These are phyloP conservation scores for Zygotorulaspora danielsina DNA, from an alignment of 805 yeast species.

Conservation along the genomic window DNA sequence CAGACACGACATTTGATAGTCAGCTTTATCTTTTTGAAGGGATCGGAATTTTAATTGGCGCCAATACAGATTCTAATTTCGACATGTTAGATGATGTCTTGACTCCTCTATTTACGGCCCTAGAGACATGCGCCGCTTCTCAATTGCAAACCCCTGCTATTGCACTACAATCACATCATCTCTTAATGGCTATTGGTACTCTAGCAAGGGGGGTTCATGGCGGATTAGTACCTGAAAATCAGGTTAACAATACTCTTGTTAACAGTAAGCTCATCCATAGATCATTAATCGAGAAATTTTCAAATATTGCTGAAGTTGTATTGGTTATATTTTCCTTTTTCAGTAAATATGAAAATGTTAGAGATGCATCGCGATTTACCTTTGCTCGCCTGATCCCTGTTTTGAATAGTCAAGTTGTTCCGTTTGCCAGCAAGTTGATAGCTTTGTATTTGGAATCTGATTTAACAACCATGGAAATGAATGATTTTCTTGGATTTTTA, in stretches of 20 bases:
- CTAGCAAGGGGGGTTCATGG: conserved; percentile 78
- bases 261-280: conserved; percentile 30
- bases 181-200: conserved; percentile 84
- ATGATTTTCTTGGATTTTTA: conserved; percentile 77
- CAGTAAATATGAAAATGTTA: conserved; percentile 57
- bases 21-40: conserved; percentile 85
- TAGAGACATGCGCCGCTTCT: conserved; percentile 60
- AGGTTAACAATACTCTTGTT: conserved; percentile 37
- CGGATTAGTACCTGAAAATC: conserved; percentile 39
- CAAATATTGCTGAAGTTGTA: conserved; percentile 74
- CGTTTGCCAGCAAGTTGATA: conserved; percentile 64
- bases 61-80: conserved; percentile 41
- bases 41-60: conserved; percentile 65
- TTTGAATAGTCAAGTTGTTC: conserved; percentile 48
- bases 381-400: conserved; percentile 83
- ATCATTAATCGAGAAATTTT: conserved; percentile 46
- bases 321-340: conserved; percentile 77
- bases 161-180: conserved; percentile 77
- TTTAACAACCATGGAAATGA: conserved; percentile 59
- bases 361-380: conserved; percentile 84
- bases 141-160: conserved; percentile 41
- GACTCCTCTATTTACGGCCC: conserved; percentile 66
- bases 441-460: conserved; percentile 57
- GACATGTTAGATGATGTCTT: conserved; percentile 59
- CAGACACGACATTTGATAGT: conserved; percentile 64